Base-by-base conservation (phyloP, 352 stramenopile genomes). In the Globisporangium paddicum region DNA sequence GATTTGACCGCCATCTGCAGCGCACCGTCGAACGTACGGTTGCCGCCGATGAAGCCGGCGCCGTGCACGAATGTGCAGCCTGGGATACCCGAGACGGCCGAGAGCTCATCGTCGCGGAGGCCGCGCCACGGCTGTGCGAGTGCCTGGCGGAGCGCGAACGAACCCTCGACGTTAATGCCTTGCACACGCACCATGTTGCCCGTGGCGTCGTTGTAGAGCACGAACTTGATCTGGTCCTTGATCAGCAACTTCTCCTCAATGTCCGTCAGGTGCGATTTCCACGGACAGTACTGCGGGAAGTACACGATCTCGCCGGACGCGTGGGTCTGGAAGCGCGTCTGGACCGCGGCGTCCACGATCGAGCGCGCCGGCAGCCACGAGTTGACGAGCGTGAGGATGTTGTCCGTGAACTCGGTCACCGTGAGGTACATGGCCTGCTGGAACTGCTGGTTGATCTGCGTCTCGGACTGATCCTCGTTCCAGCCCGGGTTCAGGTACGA, bases 1-100 rank as follows among this genome's bases (percentile, higher is more conserved):
- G 81, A 89, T 61, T 85, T 69, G 41, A 74, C 68, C 0, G 96
- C 97, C 96, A 99, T 99, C 55, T 92, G 63, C 38, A 99, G 69
- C 4, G 93, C 97, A 25, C 96, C 97, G 55, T 98, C 93, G 60
- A 89, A 97, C 37, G 81, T 99, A 51, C 90, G 87, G 79, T 99
- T 98, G 59, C 96, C 97, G 13, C 97, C 97, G 59, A 99, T 99
- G 75, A 99, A 99, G 37, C 97, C 97, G n/a, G 89, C 91, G 5
- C 92, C 96, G 79, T 99, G 97, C 61, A 98, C 91, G 71, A 99
- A 99, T 3, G 90, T 97, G 75, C 88, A 96, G 60, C 90, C 96
- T 18, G 86, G 71, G 67, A 99, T 98, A 23, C 96, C 96, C 2
- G 85, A 68, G 11, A 95, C 64, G 9, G 66, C 61, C 30, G 75